Conservation (phyloP, 2,329 filamentous ascomycete species). For the Colletotrichum brevisporum region DNA sequence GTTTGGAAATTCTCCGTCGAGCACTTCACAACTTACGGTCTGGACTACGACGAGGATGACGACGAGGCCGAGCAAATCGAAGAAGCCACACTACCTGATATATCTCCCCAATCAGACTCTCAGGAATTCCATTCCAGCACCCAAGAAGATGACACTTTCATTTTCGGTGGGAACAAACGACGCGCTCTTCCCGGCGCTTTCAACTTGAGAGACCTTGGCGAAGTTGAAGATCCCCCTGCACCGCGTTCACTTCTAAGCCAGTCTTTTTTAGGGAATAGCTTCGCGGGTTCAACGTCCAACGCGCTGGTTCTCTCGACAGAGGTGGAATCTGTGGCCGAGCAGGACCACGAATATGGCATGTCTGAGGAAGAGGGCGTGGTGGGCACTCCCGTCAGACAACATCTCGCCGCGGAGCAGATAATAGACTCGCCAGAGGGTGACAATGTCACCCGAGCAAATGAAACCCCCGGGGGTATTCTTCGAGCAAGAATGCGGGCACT, state of each 20-base stretch:
- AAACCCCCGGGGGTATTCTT: constrained; percentile 73
- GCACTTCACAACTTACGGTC: constrained; percentile 95
- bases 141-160: constrained; percentile 68
- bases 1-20: constrained; percentile 94
- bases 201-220: constrained; percentile 69
- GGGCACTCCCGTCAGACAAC: constrained; percentile 81
- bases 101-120: constrained; percentile 41
- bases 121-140: constrained; percentile 54
- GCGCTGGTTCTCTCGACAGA: constrained; percentile 72
- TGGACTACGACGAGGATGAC: constrained; percentile 84
- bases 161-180: constrained; percentile 63
- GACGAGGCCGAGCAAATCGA: constrained; percentile 60
- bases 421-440: constrained; percentile 65
- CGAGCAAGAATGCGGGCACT: constrained; percentile 75
- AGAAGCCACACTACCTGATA: not conserved
- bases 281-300: constrained; percentile 82
- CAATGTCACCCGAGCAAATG: constrained; percentile 58
- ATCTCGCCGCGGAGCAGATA: constrained; percentile 82
- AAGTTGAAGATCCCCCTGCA: constrained; percentile 58
- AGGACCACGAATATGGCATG: constrained; percentile 84
- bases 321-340: constrained; percentile 68
- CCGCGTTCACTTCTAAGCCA: constrained; percentile 58
- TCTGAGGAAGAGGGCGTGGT: constrained; percentile 80
- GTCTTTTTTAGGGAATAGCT: constrained; percentile 96
- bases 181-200: constrained; percentile 84